Evolutionary conservation across 768 basidiomycete species (phyloP).

Genomic region (Tulasnella sp.): DNA sequence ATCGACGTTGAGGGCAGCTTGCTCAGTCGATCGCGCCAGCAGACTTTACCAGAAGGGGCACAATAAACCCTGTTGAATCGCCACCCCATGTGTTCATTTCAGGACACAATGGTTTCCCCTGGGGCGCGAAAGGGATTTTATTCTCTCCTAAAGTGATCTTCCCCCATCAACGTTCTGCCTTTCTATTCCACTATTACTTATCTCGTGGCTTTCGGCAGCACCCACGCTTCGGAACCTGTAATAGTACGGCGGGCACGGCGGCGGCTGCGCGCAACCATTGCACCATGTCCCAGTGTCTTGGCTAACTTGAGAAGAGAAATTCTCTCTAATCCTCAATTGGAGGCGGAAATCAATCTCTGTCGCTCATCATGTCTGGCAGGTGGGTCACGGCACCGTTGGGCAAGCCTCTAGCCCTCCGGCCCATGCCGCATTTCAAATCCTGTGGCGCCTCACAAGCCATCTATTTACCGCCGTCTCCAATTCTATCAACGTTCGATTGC

Average conservation of each 20-base stretch:
- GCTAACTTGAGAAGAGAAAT: background rate
- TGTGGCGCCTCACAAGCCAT: background rate
- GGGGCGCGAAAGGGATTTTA: background rate
- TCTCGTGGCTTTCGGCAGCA: background rate
- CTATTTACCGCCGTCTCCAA: too few relatives aligned
- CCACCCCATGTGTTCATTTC: background rate
- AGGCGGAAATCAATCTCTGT: background rate
- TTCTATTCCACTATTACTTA: background rate
- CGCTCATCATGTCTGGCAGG: background rate
- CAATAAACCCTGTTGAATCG: constrained; percentile 1
- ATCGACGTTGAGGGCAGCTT: background rate
- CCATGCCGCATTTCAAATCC: background rate
- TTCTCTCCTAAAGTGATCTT: background rate
- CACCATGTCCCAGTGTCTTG: background rate
- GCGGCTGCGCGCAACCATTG: background rate
- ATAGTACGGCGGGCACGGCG: background rate
- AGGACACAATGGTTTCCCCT: background rate
- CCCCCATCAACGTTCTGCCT: background rate
- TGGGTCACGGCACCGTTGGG: background rate
- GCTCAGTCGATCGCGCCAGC: background rate
- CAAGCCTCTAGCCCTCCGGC: background rate
- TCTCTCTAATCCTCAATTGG: background rate
- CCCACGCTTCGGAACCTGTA: background rate
- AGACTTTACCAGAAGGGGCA: background rate
- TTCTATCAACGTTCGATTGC: too few relatives aligned